Evolutionary conservation across 805 yeast genomes (phyloP).

Genomic region (Wickerhamomyces chambardii): DNA sequence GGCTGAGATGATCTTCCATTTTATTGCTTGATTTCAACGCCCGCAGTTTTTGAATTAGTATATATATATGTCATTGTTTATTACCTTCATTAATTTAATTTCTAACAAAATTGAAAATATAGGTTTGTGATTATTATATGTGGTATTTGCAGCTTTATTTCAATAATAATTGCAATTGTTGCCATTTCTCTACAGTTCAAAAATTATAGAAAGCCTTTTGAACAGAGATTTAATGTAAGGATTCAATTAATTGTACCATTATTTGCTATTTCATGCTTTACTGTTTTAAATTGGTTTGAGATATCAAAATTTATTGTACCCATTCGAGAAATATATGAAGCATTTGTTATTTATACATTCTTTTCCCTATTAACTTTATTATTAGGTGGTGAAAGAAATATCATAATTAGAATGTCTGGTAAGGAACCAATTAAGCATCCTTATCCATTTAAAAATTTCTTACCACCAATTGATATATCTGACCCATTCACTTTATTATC

Average conservation of each 20-base stretch:
- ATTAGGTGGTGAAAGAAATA: slow-evolving; percentile 88
- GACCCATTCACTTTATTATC: slow-evolving; percentile 74
- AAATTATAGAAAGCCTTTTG: slow-evolving; percentile 83
- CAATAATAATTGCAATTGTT: slow-evolving; percentile 31
- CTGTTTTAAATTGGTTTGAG: slow-evolving; percentile 38
- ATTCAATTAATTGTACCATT: slow-evolving; percentile 78
- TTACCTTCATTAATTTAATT: too few species aligned
- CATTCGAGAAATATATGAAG: slow-evolving; percentile 84
- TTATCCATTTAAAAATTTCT: slow-evolving; percentile 38
- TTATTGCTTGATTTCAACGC: too few species aligned
- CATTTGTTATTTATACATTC: slow-evolving; percentile 91
- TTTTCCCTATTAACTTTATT: slow-evolving; percentile 73
- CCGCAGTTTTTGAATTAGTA: too few species aligned
- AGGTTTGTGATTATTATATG: slow-evolving; percentile 2
- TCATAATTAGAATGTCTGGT: slow-evolving; percentile 64
- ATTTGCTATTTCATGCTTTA: slow-evolving; percentile 64
- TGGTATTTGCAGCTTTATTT: slow-evolving; percentile 8
- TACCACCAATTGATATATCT: slow-evolving; percentile 65
- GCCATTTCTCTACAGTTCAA: slow-evolving; percentile 44
- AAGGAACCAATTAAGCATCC: slow-evolving; percentile 63
- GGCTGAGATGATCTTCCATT: too few species aligned
- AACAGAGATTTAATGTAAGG: slow-evolving; percentile 77
- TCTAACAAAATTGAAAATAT: too few species aligned
- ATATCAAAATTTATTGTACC: slow-evolving; percentile 55
- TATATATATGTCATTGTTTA: too few species aligned